phyloP scores from a whole-genome alignment of 768 basidiomycete genomes.

The Gymnopilus junonius region DNA sequence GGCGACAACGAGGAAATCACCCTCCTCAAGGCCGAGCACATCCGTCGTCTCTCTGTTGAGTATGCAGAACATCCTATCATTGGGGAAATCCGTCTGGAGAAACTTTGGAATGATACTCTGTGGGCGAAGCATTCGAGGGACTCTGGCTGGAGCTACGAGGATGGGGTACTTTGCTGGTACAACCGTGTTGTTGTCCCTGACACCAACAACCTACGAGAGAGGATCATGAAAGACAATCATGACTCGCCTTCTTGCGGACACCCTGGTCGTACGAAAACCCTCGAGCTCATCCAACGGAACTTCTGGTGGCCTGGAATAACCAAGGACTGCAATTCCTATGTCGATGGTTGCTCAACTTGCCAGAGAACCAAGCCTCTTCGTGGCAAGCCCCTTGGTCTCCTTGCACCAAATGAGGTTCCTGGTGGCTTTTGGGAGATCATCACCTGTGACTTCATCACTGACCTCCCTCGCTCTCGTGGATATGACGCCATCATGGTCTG shows the following conservation, averaged over 20 bases:
- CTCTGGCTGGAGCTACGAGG: slow-evolving; percentile 7
- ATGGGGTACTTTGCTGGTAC: slow-evolving; percentile 9
- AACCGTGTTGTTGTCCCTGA: slow-evolving; percentile 18
- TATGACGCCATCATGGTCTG: slow-evolving; percentile 40
- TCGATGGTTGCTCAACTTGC: slow-evolving; percentile 35
- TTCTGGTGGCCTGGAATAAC: slow-evolving; percentile 28
- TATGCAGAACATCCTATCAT: too few species aligned
- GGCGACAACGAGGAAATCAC: not conserved
- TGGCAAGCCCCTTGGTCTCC: slow-evolving; percentile 25
- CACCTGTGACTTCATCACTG: slow-evolving; percentile 39
- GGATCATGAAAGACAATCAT: slow-evolving; percentile 14
- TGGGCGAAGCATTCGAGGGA: not conserved
- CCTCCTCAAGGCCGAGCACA: not conserved
- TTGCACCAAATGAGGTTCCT: slow-evolving; percentile 21
- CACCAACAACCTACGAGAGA: slow-evolving; percentile 4
- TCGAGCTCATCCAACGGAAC: slow-evolving; percentile 29
- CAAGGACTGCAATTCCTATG: slow-evolving; percentile 21
- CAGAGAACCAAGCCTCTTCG: slow-evolving; percentile 34
- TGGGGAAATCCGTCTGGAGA: not conserved
- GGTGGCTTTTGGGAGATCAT: slow-evolving; percentile 32
- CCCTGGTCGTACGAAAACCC: slow-evolving; percentile 34
- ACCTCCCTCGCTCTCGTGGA: slow-evolving; percentile 32
- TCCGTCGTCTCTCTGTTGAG: too few species aligned
- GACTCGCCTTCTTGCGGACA: slow-evolving; percentile 31
- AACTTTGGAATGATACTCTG: not conserved